Evolutionary conservation across 1,284 basidiomycete species (phyloP).

Genomic region (Ceraceosorus bombacis): DNA sequence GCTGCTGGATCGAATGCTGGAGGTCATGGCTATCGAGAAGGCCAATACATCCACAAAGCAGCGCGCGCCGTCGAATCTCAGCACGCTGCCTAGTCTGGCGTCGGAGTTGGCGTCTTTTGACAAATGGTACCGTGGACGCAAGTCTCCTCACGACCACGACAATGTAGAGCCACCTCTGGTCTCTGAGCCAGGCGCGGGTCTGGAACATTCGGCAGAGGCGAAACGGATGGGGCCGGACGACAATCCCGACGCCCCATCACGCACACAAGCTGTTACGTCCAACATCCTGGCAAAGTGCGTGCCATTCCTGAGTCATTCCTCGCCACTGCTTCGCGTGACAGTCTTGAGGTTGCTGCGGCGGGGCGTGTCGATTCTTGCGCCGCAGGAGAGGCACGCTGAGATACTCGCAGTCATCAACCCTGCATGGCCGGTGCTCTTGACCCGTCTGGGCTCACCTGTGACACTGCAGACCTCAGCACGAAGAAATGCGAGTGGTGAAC

Average conservation of each 20-base stretch:
- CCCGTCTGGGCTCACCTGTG: conserved; percentile 23
- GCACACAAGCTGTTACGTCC: conserved; percentile 9
- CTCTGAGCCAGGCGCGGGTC: no score
- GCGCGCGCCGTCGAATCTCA: not conserved
- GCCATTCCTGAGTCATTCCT: conserved; percentile 17
- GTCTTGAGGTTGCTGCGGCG: conserved; percentile 23
- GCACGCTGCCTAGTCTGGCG: not conserved
- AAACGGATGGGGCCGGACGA: not conserved
- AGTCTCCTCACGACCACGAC: not conserved
- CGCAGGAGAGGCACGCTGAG: conserved; percentile 24
- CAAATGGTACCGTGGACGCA: not conserved
- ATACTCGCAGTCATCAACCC: conserved; percentile 36
- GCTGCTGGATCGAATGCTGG: conserved; percentile 35
- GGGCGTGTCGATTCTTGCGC: conserved; percentile 23
- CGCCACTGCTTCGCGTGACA: conserved; percentile 10
- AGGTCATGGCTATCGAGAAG: conserved; percentile 23
- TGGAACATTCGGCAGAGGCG: not conserved
- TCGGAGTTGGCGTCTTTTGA: not conserved
- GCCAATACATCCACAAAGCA: not conserved
- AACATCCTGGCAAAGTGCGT: conserved; percentile 18
- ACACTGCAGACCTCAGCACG: no score
- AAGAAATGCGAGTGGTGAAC: not conserved
- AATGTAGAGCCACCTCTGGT: not conserved
- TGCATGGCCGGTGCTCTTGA: conserved; percentile 40
- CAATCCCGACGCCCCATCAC: conserved; percentile 5